Base-by-base conservation (phyloP, 2,329 filamentous ascomycete genomes). In the Sarocladium brachiariae region DNA sequence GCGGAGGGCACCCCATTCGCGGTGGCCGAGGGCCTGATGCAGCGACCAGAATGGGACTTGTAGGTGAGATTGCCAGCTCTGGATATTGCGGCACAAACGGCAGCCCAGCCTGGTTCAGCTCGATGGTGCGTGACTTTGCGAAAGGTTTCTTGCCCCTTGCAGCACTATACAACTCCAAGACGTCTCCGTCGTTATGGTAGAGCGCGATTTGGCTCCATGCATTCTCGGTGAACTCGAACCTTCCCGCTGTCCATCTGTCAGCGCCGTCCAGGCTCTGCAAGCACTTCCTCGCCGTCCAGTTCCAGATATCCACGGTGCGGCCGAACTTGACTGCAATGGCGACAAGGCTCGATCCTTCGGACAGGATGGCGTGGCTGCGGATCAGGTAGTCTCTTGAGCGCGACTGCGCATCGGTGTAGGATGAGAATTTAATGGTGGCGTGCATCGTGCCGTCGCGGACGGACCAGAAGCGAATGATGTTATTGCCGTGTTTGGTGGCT, bases 391-490 rank as follows among this genome's bases (percentile, higher is more conserved):
- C 68, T 50, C 69, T 65, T 4, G 65, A 69, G 0, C 69, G 65
- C 2, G 62, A 57, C 43, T 65, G 65, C 1, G 66, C 64, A 13
- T 66, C 66, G 1, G 67, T 69, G 52, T 70, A 70, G 9, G 65
- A 66, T 1, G 64, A 63, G 30, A 70, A 61, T 35, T 71, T 71
- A 59, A 71, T 60, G 33, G 56, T 54, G 50, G 55, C 61, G 53
- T 89, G 79, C 0, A 89, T 82, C 57, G 91, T 86, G 21, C 91
- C 89, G 61, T 89, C 84, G 54, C 89, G 83, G 13, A 85, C 75
- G 8, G 88, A 89, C 86, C 90, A 96, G 50, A 96, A 88, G 69
- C 95, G 96, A 53, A 96, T 86, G 1, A 88, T 89, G 53, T 87
- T 85, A 64, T 96, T 65, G 24, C 63, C 63, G 33, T 65, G 63